phyloP scores from a whole-genome alignment of 768 basidiomycete genomes.

The Pleurotus tuoliensis region DNA sequence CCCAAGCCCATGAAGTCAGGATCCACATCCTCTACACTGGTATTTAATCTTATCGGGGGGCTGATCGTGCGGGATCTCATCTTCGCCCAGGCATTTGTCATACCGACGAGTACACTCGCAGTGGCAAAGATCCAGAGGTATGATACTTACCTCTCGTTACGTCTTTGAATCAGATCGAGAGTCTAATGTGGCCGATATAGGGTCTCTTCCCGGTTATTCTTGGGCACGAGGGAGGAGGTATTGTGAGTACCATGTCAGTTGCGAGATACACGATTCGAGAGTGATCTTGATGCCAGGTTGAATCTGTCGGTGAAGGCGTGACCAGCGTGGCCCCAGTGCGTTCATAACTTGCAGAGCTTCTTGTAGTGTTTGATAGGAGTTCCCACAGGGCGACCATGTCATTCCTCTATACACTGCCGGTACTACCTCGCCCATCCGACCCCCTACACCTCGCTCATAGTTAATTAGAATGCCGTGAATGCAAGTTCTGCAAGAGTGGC shows the following conservation, averaged over 20 bases:
- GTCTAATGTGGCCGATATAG: slow-evolving; percentile 31
- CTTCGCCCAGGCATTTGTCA: slow-evolving; percentile 77
- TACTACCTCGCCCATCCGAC: slow-evolving; percentile 26
- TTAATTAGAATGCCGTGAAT: slow-evolving; percentile 79
- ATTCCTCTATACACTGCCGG: slow-evolving; percentile 96
- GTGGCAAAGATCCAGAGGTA: slow-evolving; percentile 94
- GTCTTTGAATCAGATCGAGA: slow-evolving; percentile 3
- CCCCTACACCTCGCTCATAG: background rate
- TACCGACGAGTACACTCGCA: slow-evolving; percentile 96
- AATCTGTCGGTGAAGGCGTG: slow-evolving; percentile 97
- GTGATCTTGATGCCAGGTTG: slow-evolving; percentile 56
- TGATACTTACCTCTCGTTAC: slow-evolving; percentile 9
- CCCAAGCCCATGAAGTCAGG: slow-evolving; percentile 85
- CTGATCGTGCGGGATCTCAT: background rate
- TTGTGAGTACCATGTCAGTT: slow-evolving; percentile 47
- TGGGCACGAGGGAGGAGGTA: slow-evolving; percentile 91
- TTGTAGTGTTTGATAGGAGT: too few species aligned
- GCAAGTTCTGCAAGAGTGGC: slow-evolving; percentile 97
- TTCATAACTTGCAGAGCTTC: background rate
- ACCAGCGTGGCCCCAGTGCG: slow-evolving; percentile 47
- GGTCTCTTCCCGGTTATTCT: slow-evolving; percentile 91
- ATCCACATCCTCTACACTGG: slow-evolving; percentile 93
- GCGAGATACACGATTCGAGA: background rate
- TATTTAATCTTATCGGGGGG: slow-evolving; percentile 21
- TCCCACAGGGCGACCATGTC: slow-evolving; percentile 81